Base-by-base conservation (phyloP, 2,329 filamentous ascomycete genomes). In the Myriangium duriaei region DNA sequence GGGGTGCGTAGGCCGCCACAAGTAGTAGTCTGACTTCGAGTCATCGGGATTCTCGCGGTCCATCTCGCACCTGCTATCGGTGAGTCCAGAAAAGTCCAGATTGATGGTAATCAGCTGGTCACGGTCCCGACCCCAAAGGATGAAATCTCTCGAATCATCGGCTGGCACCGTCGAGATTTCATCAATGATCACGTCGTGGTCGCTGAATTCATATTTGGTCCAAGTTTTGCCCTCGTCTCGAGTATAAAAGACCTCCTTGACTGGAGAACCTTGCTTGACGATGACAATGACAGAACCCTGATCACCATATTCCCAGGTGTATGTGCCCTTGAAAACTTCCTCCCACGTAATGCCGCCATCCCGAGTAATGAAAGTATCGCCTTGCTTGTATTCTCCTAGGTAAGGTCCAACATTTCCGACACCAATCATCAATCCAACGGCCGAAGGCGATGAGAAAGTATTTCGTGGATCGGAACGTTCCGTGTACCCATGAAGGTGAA, bases 401-500 rank as follows among this genome's bases (percentile, higher is more conserved):
- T 68, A 67, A 18, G 75, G 64, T 17, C 92, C 92, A 7, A 98
- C 86, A 51, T 96, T 98, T 47, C 91, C 91, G 44, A 86, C 74
- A 11, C 76, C 91, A 55, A 98, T 79, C 75, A 96, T 84, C 37
- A 98, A 61, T 9, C 91, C 92, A 26, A 95, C 75, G 1, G 91
- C 88, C 3, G 83, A 86, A 32, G 77, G 74, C 2, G 87, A 94
- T 6, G 85, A 91, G 59, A 83, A 96, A 0, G 84, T 93, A 55
- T 88, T 82, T 32, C 78, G 67, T 50, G 78, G 79, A 55, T 96
- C 84, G 19, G 64, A 64, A 45, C 91, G 77, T 60, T 98, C 91
- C 0, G 92, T 96, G 61, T 93, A 99, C 40, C 88, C 84, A 56
- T 98, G 92, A 26, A 99, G 69, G 58, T 99, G 86, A 40, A 99